A percentile compares a stretch with the other conserved stretches of the same genome.
Evolutionary conservation across 2,329 filamentous ascomycete genomes (phyloP).

Genomic region (Cadophora gregata): DNA sequence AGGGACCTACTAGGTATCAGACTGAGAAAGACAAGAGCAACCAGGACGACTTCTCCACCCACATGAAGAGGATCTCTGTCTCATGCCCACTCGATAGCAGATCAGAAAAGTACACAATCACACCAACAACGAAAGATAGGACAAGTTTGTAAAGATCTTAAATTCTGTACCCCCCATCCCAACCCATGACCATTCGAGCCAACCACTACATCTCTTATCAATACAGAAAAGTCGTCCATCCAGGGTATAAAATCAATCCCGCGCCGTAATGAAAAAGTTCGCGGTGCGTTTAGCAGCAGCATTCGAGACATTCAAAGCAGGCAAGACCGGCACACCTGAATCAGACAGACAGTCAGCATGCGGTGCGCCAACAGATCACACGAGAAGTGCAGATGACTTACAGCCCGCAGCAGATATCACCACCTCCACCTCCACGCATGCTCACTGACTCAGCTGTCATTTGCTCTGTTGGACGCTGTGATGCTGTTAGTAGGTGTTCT

Average conservation of each 20-base stretch:
- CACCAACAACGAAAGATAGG: not conserved
- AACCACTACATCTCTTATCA: slow-evolving; percentile 1
- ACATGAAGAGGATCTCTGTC: not conserved
- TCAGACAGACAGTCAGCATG: slow-evolving; percentile 10
- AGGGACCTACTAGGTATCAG: not conserved
- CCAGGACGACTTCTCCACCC: not conserved
- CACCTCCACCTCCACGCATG: slow-evolving; percentile 40
- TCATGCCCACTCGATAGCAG: not conserved
- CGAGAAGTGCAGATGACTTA: slow-evolving; percentile 29
- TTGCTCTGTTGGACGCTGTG: slow-evolving; percentile 37
- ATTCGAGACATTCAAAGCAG: slow-evolving; percentile 43
- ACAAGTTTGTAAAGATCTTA: not conserved
- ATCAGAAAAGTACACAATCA: not conserved
- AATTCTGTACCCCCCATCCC: not conserved
- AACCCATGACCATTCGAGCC: slow-evolving; percentile 1
- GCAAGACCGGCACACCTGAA: slow-evolving; percentile 40
- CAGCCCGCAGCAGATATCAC: slow-evolving; percentile 40
- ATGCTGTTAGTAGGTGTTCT: slow-evolving; percentile 37
- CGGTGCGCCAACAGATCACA: not conserved
- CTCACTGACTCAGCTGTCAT: slow-evolving; percentile 40
- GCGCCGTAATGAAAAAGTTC: slow-evolving; percentile 9
- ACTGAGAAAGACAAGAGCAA: not conserved
- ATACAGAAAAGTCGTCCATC: slow-evolving; percentile 8
- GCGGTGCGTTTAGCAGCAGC: slow-evolving; percentile 39
- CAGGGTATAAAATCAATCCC: slow-evolving; percentile 28